Evolutionary conservation across 2,329 filamentous ascomycete genomes (phyloP).

Genomic region (Monilinia polystroma): DNA sequence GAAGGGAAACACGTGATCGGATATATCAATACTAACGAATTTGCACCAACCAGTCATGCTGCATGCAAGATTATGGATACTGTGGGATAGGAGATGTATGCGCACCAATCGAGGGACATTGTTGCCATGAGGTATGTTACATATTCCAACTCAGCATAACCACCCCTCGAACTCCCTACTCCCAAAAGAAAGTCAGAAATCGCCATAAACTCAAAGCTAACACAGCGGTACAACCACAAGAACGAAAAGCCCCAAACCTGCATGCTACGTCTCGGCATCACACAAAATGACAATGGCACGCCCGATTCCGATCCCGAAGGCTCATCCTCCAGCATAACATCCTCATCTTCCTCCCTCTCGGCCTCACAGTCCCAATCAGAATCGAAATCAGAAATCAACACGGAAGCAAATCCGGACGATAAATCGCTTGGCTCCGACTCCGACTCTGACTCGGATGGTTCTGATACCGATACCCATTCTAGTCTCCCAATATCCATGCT

Average conservation of each 20-base stretch:
- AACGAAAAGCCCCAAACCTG: neutral
- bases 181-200: neutral
- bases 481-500: constrained; percentile 3
- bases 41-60: constrained; percentile 25
- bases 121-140: constrained; percentile 29
- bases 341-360: neutral
- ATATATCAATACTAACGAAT: neutral
- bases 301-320: neutral
- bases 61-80: constrained; percentile 28
- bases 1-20: neutral
- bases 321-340: neutral
- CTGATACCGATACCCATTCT: neutral
- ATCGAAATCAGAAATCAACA: neutral
- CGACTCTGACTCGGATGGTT: neutral
- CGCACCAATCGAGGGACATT: constrained; percentile 29
- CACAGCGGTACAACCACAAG: neutral
- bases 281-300: neutral
- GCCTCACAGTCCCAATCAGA: neutral
- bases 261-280: constrained; percentile 1
- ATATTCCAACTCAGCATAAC: neutral
- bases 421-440: neutral
- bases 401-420: neutral
- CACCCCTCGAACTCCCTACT: too few relatives aligned
- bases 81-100: constrained; percentile 29
- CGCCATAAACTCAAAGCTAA: neutral